A percentile compares a stretch with the other conserved stretches of the same genome.
Conservation (phyloP, 1,139 yeast genomes). For the Debaryomycetaceae sp. region DNA sequence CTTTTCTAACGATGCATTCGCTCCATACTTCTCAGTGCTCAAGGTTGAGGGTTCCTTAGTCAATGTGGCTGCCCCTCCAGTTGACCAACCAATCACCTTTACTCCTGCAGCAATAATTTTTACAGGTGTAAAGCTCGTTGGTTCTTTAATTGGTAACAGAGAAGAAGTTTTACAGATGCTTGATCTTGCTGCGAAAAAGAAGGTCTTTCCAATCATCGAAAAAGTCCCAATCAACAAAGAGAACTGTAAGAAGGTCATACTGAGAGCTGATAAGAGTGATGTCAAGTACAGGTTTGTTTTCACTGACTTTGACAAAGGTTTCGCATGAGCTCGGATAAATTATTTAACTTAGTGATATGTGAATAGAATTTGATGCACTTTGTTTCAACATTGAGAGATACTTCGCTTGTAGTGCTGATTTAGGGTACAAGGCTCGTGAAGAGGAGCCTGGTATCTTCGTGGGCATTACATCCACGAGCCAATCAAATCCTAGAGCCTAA, state of each 20-base stretch:
- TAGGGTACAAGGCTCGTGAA: too few relatives aligned
- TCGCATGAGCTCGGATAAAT: too few relatives aligned
- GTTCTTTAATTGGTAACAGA: slow-evolving; percentile 45
- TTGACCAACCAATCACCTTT: slow-evolving; percentile 30
- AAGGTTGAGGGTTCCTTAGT: slow-evolving; percentile 46
- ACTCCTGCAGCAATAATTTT: slow-evolving; percentile 43
- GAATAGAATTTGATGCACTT: too few relatives aligned
- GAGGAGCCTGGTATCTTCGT: too few relatives aligned
- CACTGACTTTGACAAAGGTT: slow-evolving; percentile 41
- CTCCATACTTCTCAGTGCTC: slow-evolving; percentile 28
- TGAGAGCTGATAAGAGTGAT: slow-evolving; percentile 49
- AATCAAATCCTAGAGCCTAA: too few relatives aligned
- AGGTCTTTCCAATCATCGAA: slow-evolving; percentile 57
- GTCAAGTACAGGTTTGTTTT: slow-evolving; percentile 52
- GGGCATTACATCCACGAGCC: too few relatives aligned
- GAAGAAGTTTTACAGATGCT: slow-evolving; percentile 51
- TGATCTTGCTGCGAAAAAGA: slow-evolving; percentile 48
- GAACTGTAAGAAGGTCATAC: slow-evolving; percentile 46
- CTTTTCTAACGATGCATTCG: slow-evolving; percentile 45
- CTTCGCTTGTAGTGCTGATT: too few relatives aligned
- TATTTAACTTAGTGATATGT: too few relatives aligned
- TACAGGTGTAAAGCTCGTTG: slow-evolving; percentile 38
- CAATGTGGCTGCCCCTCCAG: slow-evolving; percentile 36
- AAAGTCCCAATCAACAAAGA: slow-evolving; percentile 47
- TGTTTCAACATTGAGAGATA: too few relatives aligned